Evolutionary conservation across 371 early-diverging fungal species (phyloP).

Genomic region (Mortierella sp.): DNA sequence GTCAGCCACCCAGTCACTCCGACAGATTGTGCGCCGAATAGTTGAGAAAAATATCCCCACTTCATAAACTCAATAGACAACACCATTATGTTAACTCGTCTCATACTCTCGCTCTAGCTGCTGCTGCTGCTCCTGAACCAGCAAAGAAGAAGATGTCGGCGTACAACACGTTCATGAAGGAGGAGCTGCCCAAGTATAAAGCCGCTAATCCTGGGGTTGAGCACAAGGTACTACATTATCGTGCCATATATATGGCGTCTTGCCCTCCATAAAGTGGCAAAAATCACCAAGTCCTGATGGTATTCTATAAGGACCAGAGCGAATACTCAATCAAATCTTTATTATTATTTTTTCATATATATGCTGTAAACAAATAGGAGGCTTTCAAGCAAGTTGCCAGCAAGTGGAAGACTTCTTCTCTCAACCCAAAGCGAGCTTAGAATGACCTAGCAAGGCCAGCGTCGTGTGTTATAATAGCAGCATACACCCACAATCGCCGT

Average conservation of each 20-base stretch:
- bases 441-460: no score
- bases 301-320: neutral
- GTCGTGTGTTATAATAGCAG: no score
- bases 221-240: conserved; percentile 65
- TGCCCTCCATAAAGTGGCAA: no score
- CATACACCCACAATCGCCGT: no score
- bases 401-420: conserved; percentile 39
- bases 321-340: neutral
- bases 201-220: conserved; percentile 63
- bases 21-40: neutral
- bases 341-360: neutral
- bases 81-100: no score
- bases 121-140: conserved; percentile 12
- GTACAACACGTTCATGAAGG: conserved; percentile 80
- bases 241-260: no score
- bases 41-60: neutral
- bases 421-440: conserved; percentile 39
- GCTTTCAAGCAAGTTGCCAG: conserved; percentile 50
- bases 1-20: neutral
- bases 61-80: no score
- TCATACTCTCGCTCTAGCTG: neutral
- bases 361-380: conserved; percentile 19
- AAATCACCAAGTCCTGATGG: neutral
- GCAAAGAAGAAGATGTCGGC: conserved; percentile 65
- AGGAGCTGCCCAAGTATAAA: conserved; percentile 75